Evolutionary conservation across 495 filamentous ascomycete species (phyloP).

Genomic region (Talaromyces liani): DNA sequence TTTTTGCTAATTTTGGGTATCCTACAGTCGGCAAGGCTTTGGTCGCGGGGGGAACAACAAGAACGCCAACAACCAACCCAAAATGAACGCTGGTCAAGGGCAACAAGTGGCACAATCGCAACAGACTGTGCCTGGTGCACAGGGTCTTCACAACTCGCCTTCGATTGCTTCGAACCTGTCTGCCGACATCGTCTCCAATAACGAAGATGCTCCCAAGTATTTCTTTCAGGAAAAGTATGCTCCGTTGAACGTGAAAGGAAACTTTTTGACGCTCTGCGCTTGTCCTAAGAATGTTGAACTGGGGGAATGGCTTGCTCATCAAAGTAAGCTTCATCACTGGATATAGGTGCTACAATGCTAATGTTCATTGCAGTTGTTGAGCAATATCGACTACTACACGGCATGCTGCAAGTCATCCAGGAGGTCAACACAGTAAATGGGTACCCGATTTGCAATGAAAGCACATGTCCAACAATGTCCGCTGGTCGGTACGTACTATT

Average conservation of each 20-base stretch:
- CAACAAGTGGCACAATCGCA: conserved; percentile 40
- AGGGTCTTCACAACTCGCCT: conserved; percentile 49
- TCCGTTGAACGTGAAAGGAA: conserved; percentile 85
- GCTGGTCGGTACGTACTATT: conserved; percentile 67
- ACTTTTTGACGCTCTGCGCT: conserved; percentile 89
- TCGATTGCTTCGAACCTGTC: conserved; percentile 45
- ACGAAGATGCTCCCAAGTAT: conserved; percentile 53
- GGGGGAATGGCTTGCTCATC: conserved; percentile 91
- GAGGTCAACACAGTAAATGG: conserved; percentile 65
- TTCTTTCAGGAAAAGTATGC: conserved; percentile 76
- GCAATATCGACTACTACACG: conserved; percentile 79
- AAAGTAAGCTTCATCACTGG: conserved; percentile 50
- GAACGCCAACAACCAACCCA: conserved; percentile 40
- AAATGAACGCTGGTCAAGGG: conserved; percentile 39
- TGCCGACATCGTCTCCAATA: conserved; percentile 41
- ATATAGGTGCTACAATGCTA: background rate
- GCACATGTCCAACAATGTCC: conserved; percentile 83
- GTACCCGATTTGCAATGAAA: conserved; percentile 70
- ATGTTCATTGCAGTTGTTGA: conserved; percentile 60
- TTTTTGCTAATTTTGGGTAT: conserved; percentile 23
- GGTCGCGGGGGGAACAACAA: conserved; percentile 46
- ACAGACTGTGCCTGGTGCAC: conserved; percentile 32
- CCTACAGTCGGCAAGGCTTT: conserved; percentile 43
- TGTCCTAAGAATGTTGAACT: conserved; percentile 83
- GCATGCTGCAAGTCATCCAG: conserved; percentile 75